phyloP scores from a whole-genome alignment of 352 stramenopile species.

The Phytopythium kandeliae region DNA sequence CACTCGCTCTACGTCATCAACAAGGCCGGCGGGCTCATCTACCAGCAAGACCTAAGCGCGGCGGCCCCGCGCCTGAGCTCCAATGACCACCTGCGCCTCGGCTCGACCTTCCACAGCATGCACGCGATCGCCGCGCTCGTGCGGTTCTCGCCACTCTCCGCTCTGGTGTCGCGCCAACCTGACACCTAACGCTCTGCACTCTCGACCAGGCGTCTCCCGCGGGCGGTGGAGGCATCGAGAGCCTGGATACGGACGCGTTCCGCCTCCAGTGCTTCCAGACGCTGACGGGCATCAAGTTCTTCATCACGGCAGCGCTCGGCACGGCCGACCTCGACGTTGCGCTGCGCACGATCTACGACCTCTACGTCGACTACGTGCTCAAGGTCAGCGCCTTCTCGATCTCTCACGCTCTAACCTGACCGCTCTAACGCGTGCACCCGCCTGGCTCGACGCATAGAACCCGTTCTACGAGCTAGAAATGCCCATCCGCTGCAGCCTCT shows the following conservation, averaged over 20 bases:
- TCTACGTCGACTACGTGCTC: conserved; percentile 95
- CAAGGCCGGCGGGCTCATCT: conserved; percentile 91
- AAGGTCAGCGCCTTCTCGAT: conserved; percentile 51
- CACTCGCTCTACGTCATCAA: conserved; percentile 94
- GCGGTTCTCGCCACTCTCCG: conserved; percentile 3
- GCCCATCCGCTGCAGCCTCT: conserved; percentile 92
- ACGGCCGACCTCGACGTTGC: conserved; percentile 81
- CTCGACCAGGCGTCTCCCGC: conserved; percentile 66
- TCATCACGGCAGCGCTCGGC: conserved; percentile 87
- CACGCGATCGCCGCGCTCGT: conserved; percentile 87
- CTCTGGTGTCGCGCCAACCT: too few relatives aligned
- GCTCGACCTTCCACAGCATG: conserved; percentile 94
- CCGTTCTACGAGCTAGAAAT: conserved; percentile 95
- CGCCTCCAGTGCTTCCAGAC: conserved; percentile 92
- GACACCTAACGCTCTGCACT: neutral
- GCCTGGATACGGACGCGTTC: conserved; percentile 90
- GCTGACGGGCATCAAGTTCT: conserved; percentile 91
- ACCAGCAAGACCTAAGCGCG: conserved; percentile 88
- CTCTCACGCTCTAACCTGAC: neutral
- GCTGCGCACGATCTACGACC: conserved; percentile 88
- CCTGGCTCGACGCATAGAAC: conserved; percentile 66
- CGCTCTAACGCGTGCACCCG: neutral
- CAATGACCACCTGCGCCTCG: conserved; percentile 91
- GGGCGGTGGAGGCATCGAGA: conserved; percentile 84
- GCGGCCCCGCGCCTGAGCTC: conserved; percentile 80